These are phyloP conservation scores for Arachnopeziza araneosa DNA, from an alignment of 2,329 filamentous ascomycete species.

Conservation along the genomic window DNA sequence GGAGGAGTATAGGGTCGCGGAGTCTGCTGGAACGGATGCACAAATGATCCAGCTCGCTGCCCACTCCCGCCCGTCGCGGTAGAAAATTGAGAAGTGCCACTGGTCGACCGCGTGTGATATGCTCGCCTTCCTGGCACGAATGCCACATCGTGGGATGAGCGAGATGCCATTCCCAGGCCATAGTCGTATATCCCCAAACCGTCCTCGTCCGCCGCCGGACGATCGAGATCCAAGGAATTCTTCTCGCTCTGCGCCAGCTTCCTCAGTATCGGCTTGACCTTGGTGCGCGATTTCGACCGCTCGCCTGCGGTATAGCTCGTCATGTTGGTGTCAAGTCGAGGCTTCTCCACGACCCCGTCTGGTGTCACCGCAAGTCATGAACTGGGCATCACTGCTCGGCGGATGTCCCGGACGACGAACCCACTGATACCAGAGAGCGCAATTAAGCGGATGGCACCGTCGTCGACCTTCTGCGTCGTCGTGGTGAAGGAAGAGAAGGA, in stretches of 20 bases:
- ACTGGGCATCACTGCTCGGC: not conserved
- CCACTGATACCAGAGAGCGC: not conserved
- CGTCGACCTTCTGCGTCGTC: not conserved
- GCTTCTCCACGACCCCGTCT: not conserved
- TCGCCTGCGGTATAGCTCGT: not conserved
- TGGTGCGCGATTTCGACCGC: constrained; percentile 21
- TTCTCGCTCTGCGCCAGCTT: constrained; percentile 50
- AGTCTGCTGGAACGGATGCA: constrained; percentile 61
- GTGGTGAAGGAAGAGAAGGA: not conserved
- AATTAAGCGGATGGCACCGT: not conserved
- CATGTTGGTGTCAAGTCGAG: not conserved
- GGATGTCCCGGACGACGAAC: not conserved
- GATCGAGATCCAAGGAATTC: constrained; percentile 57
- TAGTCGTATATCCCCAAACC: constrained; percentile 33
- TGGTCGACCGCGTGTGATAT: constrained; percentile 51
- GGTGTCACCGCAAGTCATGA: not conserved
- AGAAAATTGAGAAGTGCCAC: constrained; percentile 48
- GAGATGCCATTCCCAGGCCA: constrained; percentile 18
- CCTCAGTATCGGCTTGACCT: constrained; percentile 54
- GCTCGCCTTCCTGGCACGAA: constrained; percentile 20
- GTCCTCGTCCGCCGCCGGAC: constrained; percentile 52
- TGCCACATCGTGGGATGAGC: constrained; percentile 25
- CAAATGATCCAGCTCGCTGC: constrained; percentile 39
- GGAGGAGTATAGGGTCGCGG: constrained; percentile 55
- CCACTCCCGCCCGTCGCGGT: constrained; percentile 49